Evolutionary conservation across 139 green algal species (phyloP).

Genomic region (Closterium sp.): DNA sequence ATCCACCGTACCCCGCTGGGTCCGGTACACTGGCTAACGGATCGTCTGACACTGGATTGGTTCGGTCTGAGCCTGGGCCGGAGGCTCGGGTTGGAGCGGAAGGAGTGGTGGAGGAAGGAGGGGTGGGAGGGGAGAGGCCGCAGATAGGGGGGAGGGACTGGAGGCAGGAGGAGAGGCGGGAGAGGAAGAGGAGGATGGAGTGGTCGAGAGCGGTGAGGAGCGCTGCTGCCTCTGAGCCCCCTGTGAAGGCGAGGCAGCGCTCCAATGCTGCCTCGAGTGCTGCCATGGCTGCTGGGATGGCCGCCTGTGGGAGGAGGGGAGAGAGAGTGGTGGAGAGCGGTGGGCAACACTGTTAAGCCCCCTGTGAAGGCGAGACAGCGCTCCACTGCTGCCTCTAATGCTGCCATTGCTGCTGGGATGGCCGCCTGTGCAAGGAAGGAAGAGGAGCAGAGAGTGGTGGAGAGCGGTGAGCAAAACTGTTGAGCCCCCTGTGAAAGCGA

Average conservation of each 20-base stretch:
- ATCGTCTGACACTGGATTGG: neutral
- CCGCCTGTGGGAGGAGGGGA: constrained; percentile 7
- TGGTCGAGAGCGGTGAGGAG: constrained; percentile 64
- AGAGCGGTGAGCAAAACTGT: too few species aligned
- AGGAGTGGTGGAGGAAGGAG: neutral
- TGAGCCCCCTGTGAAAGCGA: too few species aligned
- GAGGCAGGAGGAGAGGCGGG: constrained; percentile 36
- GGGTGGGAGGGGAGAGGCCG: constrained; percentile 10
- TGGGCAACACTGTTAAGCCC: too few species aligned
- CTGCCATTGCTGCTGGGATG: too few species aligned
- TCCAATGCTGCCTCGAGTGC: constrained; percentile 53
- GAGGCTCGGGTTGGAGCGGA: neutral
- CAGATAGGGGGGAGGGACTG: constrained; percentile 27
- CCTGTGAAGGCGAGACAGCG: too few species aligned
- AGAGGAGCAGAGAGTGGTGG: too few species aligned
- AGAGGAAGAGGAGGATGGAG: constrained; percentile 51
- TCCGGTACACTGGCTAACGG: neutral
- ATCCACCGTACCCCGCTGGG: neutral
- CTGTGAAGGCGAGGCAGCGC: constrained; percentile 57
- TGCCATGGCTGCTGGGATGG: constrained; percentile 34
- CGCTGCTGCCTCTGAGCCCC: constrained; percentile 64
- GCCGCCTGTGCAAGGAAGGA: too few species aligned
- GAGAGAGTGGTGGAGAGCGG: neutral
- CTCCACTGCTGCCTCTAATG: too few species aligned
- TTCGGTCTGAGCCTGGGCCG: neutral